phyloP scores from a whole-genome alignment of 192 early-diverging fungal genomes.

The Mortierella claussenii region DNA sequence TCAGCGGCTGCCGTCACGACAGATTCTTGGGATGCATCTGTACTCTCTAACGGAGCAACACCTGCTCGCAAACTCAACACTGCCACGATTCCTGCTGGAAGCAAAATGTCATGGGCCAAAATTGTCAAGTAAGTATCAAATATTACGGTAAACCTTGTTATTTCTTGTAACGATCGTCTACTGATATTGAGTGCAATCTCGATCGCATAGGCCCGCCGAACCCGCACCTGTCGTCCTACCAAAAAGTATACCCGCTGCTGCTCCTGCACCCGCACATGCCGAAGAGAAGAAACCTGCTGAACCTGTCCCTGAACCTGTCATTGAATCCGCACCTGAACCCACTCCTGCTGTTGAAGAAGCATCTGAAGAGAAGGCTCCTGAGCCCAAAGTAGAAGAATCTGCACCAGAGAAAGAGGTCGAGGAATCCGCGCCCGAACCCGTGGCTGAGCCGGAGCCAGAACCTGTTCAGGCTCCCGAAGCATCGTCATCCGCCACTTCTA shows the following conservation, averaged over 20 bases:
- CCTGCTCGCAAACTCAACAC: constrained; percentile 44
- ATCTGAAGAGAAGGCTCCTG: constrained; percentile 27
- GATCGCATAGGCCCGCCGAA: background rate
- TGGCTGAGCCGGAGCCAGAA: constrained; percentile 25
- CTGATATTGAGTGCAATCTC: too few relatives aligned
- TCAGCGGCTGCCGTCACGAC: constrained; percentile 1
- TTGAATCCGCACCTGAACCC: constrained; percentile 43
- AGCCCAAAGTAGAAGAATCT: constrained; percentile 38
- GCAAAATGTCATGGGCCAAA: constrained; percentile 70
- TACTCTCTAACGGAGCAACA: background rate
- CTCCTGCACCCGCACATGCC: constrained; percentile 35
- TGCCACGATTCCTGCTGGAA: constrained; percentile 49
- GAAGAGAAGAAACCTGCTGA: constrained; percentile 53
- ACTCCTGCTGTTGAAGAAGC: constrained; percentile 37
- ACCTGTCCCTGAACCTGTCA: constrained; percentile 43
- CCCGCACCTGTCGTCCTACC: constrained; percentile 52
- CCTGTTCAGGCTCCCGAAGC: constrained; percentile 17
- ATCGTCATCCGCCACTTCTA: constrained; percentile 3
- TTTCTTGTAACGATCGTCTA: too few relatives aligned
- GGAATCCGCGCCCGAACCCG: constrained; percentile 23
- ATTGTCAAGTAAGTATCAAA: constrained; percentile 66
- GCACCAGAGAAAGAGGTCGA: constrained; percentile 23
- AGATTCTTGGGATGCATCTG: constrained; percentile 29
- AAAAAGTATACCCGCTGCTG: constrained; percentile 33
- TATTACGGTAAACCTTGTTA: too few relatives aligned